Percentiles rank a stretch among this genome's conserved stretches.
Evolutionary conservation across 306 rosid species (phyloP).

Genomic region (Spatholobus suberectus): DNA sequence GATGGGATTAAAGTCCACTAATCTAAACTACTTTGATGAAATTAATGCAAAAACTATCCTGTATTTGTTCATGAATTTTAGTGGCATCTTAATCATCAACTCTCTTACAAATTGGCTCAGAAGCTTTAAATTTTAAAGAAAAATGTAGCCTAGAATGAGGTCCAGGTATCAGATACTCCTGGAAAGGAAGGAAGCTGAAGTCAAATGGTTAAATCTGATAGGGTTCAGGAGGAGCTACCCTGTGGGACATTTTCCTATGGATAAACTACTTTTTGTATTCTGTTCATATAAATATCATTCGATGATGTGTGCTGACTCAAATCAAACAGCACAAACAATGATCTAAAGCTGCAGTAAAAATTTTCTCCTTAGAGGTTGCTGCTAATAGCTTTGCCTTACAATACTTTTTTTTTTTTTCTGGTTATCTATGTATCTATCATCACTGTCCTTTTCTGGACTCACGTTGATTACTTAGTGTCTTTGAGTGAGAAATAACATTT

Average conservation of each 20-base stretch:
- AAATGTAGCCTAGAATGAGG: not conserved
- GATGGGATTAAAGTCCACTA: conserved; percentile 1
- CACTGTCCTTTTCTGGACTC: conserved; percentile 31
- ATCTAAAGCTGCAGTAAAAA: conserved; percentile 11
- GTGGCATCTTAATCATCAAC: not conserved
- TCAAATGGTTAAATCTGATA: not conserved
- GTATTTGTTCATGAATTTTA: conserved; percentile 17
- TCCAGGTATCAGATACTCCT: conserved; percentile 6
- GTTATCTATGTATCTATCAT: not conserved
- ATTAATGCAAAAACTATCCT: not conserved
- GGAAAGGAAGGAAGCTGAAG: conserved; percentile 26
- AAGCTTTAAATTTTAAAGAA: not conserved
- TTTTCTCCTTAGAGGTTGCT: not conserved
- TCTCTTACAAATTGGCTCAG: conserved; percentile 3
- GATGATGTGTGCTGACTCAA: not conserved
- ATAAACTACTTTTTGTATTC: conserved; percentile 1
- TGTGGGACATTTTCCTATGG: not conserved
- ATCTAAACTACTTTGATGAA: conserved; percentile 9
- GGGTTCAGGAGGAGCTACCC: not conserved
- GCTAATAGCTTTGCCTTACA: conserved; percentile 3
- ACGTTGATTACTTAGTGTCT: not conserved
- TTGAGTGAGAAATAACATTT: conserved; percentile 31
- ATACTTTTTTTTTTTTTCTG: not conserved
- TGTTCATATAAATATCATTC: not conserved
- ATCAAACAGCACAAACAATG: not conserved